Conservation (phyloP, 768 basidiomycete species). For the Trametes meyenii region DNA sequence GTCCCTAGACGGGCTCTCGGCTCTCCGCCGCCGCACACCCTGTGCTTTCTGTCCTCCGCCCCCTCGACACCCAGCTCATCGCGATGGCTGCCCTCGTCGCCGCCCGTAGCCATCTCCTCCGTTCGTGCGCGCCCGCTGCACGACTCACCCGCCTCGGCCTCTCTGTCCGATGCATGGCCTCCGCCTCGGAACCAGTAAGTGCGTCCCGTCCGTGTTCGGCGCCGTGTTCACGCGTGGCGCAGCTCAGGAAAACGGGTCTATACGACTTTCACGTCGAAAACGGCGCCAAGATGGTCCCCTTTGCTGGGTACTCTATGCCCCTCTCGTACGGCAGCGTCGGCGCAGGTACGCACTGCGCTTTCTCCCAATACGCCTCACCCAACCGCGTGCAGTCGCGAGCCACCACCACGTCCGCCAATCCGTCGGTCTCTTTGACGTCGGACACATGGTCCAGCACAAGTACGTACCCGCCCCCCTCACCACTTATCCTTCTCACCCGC, state of each 20-base stretch:
- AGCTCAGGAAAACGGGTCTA: slow-evolving; percentile 70
- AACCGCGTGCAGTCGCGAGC: slow-evolving; percentile 63
- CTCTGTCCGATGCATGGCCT: slow-evolving; percentile 13
- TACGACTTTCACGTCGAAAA: slow-evolving; percentile 87
- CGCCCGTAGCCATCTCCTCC: background rate
- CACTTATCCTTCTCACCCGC: background rate
- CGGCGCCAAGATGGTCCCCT: slow-evolving; percentile 93
- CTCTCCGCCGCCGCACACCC: background rate
- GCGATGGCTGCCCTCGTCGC: background rate
- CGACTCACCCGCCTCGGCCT: background rate
- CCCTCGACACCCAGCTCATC: background rate
- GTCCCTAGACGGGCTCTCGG: background rate
- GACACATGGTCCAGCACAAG: slow-evolving; percentile 97
- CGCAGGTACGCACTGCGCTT: slow-evolving; percentile 54
- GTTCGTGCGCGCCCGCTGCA: background rate
- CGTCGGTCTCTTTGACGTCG: slow-evolving; percentile 93
- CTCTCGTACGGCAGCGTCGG: slow-evolving; percentile 81
- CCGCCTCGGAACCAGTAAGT: slow-evolving; percentile 7
- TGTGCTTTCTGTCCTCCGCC: slow-evolving; percentile 5
- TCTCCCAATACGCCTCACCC: slow-evolving; percentile 15
- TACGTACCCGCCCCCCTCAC: slow-evolving; percentile 37
- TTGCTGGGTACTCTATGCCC: slow-evolving; percentile 96
- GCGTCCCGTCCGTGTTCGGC: background rate
- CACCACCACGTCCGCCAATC: slow-evolving; percentile 85
- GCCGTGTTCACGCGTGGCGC: background rate